Percentiles rank a stretch among this genome's conserved stretches.
phyloP scores from a whole-genome alignment of 2,329 filamentous ascomycete genomes.

The Aspergillus aculeatinus region DNA sequence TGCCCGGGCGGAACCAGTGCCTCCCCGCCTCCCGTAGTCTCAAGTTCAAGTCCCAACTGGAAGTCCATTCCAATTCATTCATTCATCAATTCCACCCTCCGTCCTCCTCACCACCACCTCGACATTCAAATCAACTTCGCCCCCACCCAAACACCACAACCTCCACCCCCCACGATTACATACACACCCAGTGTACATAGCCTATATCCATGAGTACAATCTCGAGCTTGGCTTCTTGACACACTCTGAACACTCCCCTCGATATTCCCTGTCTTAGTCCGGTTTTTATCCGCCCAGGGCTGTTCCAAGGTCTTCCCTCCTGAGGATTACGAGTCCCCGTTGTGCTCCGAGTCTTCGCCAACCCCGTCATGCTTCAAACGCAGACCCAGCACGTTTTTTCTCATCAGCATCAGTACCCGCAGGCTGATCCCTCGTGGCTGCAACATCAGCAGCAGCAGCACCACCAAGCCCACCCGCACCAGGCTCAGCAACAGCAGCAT shows the following conservation, averaged over 20 bases:
- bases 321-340: conserved; percentile 21
- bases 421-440: conserved; percentile 47
- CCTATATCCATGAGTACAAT: conserved; percentile 31
- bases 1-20: conserved; percentile 24
- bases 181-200: conserved; percentile 2
- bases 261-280: conserved; percentile 10
- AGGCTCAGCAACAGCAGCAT: conserved; percentile 42
- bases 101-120: conserved; percentile 15
- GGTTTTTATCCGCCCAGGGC: conserved; percentile 19
- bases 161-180: not conserved
- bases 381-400: conserved; percentile 62
- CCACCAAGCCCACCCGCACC: conserved; percentile 40
- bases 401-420: conserved; percentile 56
- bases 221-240: conserved; percentile 29
- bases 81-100: conserved; percentile 22
- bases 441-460: conserved; percentile 43
- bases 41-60: not conserved
- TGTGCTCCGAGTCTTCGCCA: conserved; percentile 25
- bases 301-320: conserved; percentile 17
- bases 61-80: conserved; percentile 24
- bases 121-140: not conserved
- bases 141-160: conserved; percentile 1
- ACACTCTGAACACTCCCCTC: conserved; percentile 9
- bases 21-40: conserved; percentile 38
- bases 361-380: conserved; percentile 47